Evolutionary conservation across 352 stramenopile species (phyloP), one percentile per base, ranked within the genome.

Genomic region (Bremia lactucae): DNA sequence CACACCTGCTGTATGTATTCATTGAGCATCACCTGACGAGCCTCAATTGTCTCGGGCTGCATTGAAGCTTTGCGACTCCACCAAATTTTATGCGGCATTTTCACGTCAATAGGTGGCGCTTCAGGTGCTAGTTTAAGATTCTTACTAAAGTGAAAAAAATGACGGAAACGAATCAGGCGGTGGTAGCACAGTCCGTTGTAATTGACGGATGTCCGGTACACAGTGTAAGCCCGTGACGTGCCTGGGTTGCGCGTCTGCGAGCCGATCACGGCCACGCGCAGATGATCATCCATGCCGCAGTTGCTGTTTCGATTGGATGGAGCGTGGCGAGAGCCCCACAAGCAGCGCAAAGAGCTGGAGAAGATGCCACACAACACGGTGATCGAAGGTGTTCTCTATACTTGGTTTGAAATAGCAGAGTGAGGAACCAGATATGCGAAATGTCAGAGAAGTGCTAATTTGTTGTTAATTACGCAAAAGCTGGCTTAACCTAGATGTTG

Each of bases 201-300:
- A 53, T 75, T 87, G 26, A 81, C 65, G 5, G 68, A 69, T 31
- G 77, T 87, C 36, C 72, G 72, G 47, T 86, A 89, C 10, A 84
- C 71, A 23, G 72, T 88, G 52, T 79, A 82, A 8, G 72, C 61
- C n/a, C 57, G 11, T 0, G 55, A 33, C 13, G 51, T 55, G 44
- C 64, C 62, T 6, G 61, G 40, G 8, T 49, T 42, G 19, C 58
- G 42, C 11, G 65, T 82, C 60, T 88, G 59, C 14, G 71, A 59
- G 42, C 76, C 76, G 41, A 88, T 78, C 20, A 88, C 71, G n/a
- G 68, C 55, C 28, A 86, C 58, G 22, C 71, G 71, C 16, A 86
- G 57, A 14, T 73, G 60, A 14, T 51, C 59, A 23, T 48, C 36
- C 58, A 73, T 66, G 28, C 25, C 56, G 20, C 14, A n/a, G 37